phyloP scores from a whole-genome alignment of 805 yeast genomes.

The Teunomyces lycoperdinae region DNA sequence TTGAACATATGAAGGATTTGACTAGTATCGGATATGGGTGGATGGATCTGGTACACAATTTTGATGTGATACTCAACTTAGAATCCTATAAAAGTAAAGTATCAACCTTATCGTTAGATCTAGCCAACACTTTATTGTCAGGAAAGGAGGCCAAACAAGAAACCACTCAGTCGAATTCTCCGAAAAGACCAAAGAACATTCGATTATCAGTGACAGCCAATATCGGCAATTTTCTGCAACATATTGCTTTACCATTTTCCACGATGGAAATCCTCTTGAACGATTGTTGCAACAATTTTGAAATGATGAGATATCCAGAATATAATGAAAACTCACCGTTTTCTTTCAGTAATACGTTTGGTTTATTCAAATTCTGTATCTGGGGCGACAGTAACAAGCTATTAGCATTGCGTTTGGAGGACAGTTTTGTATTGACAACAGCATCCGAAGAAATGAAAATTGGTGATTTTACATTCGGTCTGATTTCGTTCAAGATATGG shows the following conservation, averaged over 20 bases:
- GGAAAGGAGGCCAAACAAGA: background rate
- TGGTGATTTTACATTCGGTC: constrained; percentile 8
- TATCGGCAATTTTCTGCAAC: constrained; percentile 9
- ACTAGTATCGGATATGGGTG: constrained; percentile 9
- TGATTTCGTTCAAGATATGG: constrained; percentile 5
- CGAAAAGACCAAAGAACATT: background rate
- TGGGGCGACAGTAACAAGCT: constrained; percentile 7
- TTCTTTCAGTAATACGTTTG: constrained; percentile 1
- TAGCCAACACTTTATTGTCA: constrained; percentile 5
- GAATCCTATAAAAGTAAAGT: constrained; percentile 19
- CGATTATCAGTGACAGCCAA: background rate
- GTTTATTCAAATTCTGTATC: constrained; percentile 5
- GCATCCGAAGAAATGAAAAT: constrained; percentile 14
- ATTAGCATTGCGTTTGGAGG: constrained; percentile 3
- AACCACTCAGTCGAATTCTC: background rate
- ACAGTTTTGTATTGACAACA: constrained; percentile 8
- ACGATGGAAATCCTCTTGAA: constrained; percentile 6
- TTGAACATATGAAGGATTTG: constrained; percentile 6
- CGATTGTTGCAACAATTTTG: background rate
- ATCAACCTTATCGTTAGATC: constrained; percentile 13
- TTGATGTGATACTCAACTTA: constrained; percentile 12
- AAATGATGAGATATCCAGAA: background rate
- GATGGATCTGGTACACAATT: constrained; percentile 4
- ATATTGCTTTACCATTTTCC: constrained; percentile 9
- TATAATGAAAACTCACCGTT: constrained; percentile 1